These are phyloP conservation scores for Talaromyces amestolkiae DNA, from an alignment of 2,329 filamentous ascomycete species.

Conservation along the genomic window DNA sequence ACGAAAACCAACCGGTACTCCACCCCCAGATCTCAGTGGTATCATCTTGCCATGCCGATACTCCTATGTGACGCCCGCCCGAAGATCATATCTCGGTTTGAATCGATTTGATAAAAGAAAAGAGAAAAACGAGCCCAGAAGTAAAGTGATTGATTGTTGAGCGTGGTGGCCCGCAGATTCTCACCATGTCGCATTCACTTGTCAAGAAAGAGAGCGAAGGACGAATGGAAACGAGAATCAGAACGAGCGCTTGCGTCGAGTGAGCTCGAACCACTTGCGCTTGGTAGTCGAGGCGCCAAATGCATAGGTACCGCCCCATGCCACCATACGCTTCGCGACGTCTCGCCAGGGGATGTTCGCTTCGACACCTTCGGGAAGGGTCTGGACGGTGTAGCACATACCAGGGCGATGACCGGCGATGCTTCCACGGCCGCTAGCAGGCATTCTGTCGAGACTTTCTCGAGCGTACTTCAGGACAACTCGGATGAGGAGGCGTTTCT, in stretches of 20 bases:
- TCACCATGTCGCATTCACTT: not conserved
- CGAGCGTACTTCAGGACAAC: conserved; percentile 30
- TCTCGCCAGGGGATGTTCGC: conserved; percentile 55
- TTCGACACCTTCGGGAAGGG: conserved; percentile 6
- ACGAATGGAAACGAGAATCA: not conserved
- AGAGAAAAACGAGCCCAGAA: not conserved
- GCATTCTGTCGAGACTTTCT: not conserved
- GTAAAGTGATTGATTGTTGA: not conserved
- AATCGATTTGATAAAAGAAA: not conserved
- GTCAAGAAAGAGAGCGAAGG: not conserved
- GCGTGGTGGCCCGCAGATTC: not conserved
- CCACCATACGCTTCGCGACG: conserved; percentile 54
- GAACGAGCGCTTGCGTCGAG: not conserved
- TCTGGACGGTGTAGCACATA: not conserved
- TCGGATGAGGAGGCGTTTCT: conserved; percentile 43
- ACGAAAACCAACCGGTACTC: not conserved
- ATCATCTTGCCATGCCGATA: conserved; percentile 1
- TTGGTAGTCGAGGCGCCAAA: conserved; percentile 63
- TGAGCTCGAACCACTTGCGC: conserved; percentile 58
- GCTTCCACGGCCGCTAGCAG: not conserved
- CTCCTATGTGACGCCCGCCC: not conserved
- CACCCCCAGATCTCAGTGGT: not conserved
- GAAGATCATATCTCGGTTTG: not conserved
- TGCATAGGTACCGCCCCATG: conserved; percentile 55
- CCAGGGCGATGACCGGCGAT: not conserved